Conservation (phyloP, 106 monocot genomes). For the Agapanthus africanus region DNA sequence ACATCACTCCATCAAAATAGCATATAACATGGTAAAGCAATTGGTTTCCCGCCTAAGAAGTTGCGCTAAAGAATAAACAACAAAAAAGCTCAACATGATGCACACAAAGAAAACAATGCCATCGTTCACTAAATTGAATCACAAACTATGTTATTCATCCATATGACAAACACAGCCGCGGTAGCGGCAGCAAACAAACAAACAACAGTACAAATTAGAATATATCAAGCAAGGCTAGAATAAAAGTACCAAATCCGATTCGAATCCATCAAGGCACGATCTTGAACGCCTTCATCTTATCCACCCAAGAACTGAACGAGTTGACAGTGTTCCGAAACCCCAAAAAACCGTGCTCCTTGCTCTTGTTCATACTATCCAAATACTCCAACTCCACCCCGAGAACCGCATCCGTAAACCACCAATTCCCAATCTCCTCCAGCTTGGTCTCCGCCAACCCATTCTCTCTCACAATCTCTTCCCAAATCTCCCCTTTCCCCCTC, state of each 20-base stretch:
- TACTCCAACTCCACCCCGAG: conserved; percentile 21
- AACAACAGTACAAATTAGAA: no score
- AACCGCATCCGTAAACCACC: conserved; percentile 39
- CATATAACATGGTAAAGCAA: no score
- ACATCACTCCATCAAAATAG: no score
- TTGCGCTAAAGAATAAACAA: no score
- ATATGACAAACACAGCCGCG: no score
- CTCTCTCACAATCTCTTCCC: conserved; percentile 60
- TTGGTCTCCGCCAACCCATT: conserved; percentile 35
- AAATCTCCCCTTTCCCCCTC: conserved; percentile 55
- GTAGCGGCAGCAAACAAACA: no score
- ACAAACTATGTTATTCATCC: no score
- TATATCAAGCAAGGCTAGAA: no score
- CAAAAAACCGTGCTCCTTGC: conserved; percentile 78
- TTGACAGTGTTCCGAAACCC: conserved; percentile 53
- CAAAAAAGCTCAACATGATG: no score
- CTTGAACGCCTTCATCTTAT: conserved; percentile 65
- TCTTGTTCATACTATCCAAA: conserved; percentile 78
- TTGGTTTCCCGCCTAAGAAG: no score
- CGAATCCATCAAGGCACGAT: conserved; percentile 44
- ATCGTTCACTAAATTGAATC: no score
- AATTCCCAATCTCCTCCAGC: conserved; percentile 39
- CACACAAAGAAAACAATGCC: no score
- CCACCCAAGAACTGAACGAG: conserved; percentile 56
- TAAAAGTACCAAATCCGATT: neutral